phyloP scores from a whole-genome alignment of 257 asterid species.

The Solanum sitiens region DNA sequence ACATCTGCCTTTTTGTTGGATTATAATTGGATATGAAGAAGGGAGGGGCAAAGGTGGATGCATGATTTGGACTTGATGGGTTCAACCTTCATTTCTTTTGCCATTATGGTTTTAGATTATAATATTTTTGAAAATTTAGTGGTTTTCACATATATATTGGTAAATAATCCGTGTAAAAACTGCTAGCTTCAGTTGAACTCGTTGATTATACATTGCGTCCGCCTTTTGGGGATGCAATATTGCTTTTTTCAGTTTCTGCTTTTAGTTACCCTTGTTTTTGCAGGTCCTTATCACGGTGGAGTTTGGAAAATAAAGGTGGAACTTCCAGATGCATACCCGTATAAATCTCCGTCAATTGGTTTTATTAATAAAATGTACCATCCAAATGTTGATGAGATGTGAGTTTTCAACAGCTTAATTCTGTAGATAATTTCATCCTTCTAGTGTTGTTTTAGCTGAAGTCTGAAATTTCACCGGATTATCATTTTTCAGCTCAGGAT shows the following conservation, averaged over 20 bases:
- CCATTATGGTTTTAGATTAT: not conserved
- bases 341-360: conserved; percentile 94
- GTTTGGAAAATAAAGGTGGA: conserved; percentile 94
- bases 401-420: conserved; percentile 10
- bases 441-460: not conserved
- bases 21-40: not conserved
- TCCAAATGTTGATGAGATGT: conserved; percentile 98
- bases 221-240: not conserved
- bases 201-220: not conserved
- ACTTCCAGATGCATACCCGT: conserved; percentile 97
- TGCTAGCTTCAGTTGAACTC: not conserved
- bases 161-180: not conserved
- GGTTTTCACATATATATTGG: not conserved
- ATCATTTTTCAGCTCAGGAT: conserved; percentile 70
- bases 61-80: not conserved
- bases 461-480: not conserved
- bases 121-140: not conserved
- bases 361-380: conserved; percentile 87
- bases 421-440: not conserved
- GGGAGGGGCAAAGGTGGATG: not conserved
- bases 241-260: not conserved
- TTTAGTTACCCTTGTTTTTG: conserved; percentile 5
- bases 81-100: not conserved
- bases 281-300: conserved; percentile 96
- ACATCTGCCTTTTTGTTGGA: not conserved